Conservation (phyloP, 148 eudicot genomes). For the Rhododendron molle region DNA sequence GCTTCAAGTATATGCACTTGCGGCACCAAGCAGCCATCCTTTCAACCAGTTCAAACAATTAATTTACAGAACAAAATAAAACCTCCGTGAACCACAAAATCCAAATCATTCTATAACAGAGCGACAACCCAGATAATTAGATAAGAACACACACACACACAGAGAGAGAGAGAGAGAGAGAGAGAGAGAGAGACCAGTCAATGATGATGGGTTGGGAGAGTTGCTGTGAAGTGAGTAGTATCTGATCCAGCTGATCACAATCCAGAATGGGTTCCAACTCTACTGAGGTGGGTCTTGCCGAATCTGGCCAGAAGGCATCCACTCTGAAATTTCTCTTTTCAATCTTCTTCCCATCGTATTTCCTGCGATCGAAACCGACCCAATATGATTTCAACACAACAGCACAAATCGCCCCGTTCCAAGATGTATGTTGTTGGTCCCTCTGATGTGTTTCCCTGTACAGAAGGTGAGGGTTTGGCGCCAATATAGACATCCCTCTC, state of each 20-base stretch:
- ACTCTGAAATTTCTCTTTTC: slow-evolving; percentile 37
- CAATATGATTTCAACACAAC: slow-evolving; percentile 18
- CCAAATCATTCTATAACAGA: background rate
- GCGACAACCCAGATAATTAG: background rate
- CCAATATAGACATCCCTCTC: slow-evolving; percentile 33
- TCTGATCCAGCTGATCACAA: slow-evolving; percentile 55
- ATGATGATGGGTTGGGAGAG: slow-evolving; percentile 57
- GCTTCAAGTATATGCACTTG: slow-evolving; percentile 92
- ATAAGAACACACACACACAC: background rate
- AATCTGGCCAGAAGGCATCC: slow-evolving; percentile 45
- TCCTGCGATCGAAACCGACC: slow-evolving; percentile 29
- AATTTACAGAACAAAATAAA: background rate
- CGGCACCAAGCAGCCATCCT: slow-evolving; percentile 97
- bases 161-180: background rate
- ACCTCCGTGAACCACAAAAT: background rate
- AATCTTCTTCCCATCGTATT: slow-evolving; percentile 24
- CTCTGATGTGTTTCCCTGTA: slow-evolving; percentile 31
- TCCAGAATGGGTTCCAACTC: slow-evolving; percentile 65
- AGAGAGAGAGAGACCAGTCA: slow-evolving; percentile 55
- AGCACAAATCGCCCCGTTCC: slow-evolving; percentile 21
- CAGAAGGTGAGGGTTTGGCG: slow-evolving; percentile 43
- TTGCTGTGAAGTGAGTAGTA: slow-evolving; percentile 46
- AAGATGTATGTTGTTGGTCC: slow-evolving; percentile 21
- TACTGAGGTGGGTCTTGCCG: slow-evolving; percentile 37
- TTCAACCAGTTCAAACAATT: slow-evolving; percentile 5